These are phyloP conservation scores for Podospora tetraspora DNA, from an alignment of 495 filamentous ascomycete species.

Conservation along the genomic window DNA sequence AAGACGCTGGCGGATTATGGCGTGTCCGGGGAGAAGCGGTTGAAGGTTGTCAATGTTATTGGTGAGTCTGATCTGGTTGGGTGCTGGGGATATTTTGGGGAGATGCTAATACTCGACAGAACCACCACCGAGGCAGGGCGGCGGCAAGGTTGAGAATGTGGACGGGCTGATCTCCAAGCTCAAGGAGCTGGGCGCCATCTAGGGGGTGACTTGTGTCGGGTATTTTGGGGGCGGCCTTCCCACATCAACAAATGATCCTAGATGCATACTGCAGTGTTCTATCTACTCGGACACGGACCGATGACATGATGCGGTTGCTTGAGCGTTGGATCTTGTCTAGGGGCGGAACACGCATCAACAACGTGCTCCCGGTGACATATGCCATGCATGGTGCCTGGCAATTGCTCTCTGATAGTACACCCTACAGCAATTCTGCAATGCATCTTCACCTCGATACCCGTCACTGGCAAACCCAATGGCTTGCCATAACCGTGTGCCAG, in stretches of 20 bases:
- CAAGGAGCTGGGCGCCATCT: conserved; percentile 93
- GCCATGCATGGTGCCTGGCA: neutral
- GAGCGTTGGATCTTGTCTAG: neutral
- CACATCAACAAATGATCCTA: neutral
- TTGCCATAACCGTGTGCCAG: no score
- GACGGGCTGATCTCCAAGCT: conserved; percentile 85
- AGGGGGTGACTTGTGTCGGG: conserved; percentile 24
- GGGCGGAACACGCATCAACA: neutral
- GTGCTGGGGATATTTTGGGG: neutral
- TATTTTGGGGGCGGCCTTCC: neutral
- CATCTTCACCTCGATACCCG: no score
- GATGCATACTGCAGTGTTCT: neutral
- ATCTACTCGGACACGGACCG: neutral
- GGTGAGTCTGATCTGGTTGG: conserved; percentile 48
- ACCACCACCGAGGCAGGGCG: conserved; percentile 81
- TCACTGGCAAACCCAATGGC: no score
- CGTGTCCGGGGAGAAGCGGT: conserved; percentile 61
- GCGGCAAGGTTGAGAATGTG: conserved; percentile 94
- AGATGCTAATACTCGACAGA: conserved; percentile 46
- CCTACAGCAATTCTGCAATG: no score
- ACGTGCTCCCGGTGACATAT: no score
- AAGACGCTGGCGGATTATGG: conserved; percentile 77
- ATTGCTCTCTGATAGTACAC: neutral
- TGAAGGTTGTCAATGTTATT: conserved; percentile 84
- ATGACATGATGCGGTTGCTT: neutral